phyloP scores from a whole-genome alignment of 352 stramenopile genomes.

The Pythium myriotylum region DNA sequence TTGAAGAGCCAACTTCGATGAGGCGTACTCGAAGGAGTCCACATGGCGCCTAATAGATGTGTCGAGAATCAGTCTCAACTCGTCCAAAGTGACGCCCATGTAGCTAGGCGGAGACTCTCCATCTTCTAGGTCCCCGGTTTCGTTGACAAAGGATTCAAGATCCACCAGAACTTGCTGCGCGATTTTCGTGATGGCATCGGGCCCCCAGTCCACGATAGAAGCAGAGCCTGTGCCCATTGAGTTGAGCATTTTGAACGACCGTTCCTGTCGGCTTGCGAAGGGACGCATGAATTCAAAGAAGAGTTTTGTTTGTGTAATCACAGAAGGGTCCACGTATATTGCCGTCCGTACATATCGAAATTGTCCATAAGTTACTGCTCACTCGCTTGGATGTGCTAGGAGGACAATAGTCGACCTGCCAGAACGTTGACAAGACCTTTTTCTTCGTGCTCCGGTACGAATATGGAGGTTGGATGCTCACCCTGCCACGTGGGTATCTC shows the following conservation, averaged over 20 bases:
- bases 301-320: neutral
- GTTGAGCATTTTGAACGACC: conserved; percentile 1
- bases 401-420: conserved; percentile 54
- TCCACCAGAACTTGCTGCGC: conserved; percentile 50
- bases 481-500: conserved; percentile 64
- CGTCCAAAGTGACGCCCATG: conserved; percentile 36
- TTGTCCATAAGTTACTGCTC: conserved; percentile 5
- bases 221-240: neutral
- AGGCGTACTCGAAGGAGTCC: neutral
- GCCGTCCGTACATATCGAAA: neutral
- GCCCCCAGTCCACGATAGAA: no score
- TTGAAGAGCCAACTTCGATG: neutral
- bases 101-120: conserved; percentile 3
- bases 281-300: conserved; percentile 19
- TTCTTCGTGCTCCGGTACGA: conserved; percentile 75
- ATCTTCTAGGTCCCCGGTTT: conserved; percentile 11
- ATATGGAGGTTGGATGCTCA: conserved; percentile 56
- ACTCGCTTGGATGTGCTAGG: conserved; percentile 15
- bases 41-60: conserved; percentile 57
- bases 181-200: conserved; percentile 27
- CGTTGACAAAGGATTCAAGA: conserved; percentile 51
- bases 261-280: conserved; percentile 10
- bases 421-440: conserved; percentile 80
- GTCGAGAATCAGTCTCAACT: conserved; percentile 57
- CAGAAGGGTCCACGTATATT: neutral